Evolutionary conservation across 2,329 filamentous ascomycete genomes (phyloP).

Genomic region (Pseudogymnoascus sp.): DNA sequence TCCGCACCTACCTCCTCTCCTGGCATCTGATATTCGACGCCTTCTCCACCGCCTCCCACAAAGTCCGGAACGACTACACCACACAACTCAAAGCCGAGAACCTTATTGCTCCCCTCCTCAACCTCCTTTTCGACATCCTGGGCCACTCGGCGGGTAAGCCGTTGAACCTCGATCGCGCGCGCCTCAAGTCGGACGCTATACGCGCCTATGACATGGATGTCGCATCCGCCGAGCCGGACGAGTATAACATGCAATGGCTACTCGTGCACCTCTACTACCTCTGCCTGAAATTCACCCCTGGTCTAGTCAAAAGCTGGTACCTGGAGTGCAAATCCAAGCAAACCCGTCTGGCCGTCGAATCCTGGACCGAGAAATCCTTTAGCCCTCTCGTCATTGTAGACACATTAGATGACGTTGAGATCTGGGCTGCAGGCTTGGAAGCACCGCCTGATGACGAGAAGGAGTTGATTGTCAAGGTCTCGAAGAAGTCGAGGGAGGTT

Average conservation of each 20-base stretch:
- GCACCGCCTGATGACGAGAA: constrained; percentile 42
- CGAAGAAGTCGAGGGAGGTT: constrained; percentile 63
- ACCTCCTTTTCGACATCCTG: constrained; percentile 77
- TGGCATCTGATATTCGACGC: constrained; percentile 90
- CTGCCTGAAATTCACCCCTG: constrained; percentile 66
- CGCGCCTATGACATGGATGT: constrained; percentile 43
- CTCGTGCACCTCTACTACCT: constrained; percentile 82
- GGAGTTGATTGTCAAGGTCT: constrained; percentile 61
- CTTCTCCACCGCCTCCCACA: constrained; percentile 68
- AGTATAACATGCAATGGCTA: constrained; percentile 74
- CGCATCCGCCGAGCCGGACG: constrained; percentile 51
- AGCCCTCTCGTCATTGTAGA: constrained; percentile 61
- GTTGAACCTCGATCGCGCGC: constrained; percentile 62
- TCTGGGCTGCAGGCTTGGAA: constrained; percentile 54
- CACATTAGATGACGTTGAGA: constrained; percentile 57
- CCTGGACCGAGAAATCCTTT: constrained; percentile 80
- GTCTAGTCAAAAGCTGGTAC: constrained; percentile 77
- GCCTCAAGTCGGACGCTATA: constrained; percentile 51
- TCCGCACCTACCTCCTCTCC: constrained; percentile 76
- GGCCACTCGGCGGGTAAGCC: constrained; percentile 68
- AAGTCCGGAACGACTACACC: constrained; percentile 73
- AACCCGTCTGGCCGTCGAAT: constrained; percentile 69
- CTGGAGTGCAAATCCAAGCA: constrained; percentile 72
- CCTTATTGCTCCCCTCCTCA: constrained; percentile 60
- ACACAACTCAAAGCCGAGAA: constrained; percentile 69